A percentile compares a stretch with the other conserved stretches of the same genome.
phyloP scores from a whole-genome alignment of 805 yeast genomes.

The Ogataea minuta region DNA sequence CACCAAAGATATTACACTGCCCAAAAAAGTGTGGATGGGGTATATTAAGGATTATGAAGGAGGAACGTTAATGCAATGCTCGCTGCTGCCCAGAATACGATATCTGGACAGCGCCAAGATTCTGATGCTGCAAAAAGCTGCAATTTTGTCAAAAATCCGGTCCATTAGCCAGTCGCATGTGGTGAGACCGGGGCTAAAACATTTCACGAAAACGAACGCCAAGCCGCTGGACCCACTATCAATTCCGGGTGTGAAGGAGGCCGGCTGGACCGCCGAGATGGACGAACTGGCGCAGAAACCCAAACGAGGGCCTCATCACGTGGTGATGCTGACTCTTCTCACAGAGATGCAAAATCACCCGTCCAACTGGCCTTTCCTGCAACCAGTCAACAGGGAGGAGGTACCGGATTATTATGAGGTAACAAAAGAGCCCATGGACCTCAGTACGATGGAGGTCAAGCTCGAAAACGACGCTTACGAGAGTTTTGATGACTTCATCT shows the following conservation, averaged over 20 bases:
- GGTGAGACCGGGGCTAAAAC: conserved; percentile 76
- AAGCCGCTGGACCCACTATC: conserved; percentile 71
- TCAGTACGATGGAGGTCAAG: conserved; percentile 91
- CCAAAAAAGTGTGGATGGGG: conserved; percentile 92
- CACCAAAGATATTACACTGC: conserved; percentile 88
- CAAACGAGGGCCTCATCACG: conserved; percentile 90
- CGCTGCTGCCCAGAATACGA: conserved; percentile 85
- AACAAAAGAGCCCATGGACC: conserved; percentile 97
- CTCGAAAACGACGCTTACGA: conserved; percentile 90
- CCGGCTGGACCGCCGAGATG: conserved; percentile 99
- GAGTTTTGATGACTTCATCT: conserved; percentile 84
- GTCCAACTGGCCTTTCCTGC: conserved; percentile 96
- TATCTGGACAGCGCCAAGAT: conserved; percentile 89
- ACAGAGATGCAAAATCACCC: conserved; percentile 92
- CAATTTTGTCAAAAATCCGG: conserved; percentile 80
- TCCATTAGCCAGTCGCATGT: conserved; percentile 75
- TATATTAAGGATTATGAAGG: conserved; percentile 99
- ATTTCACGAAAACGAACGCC: conserved; percentile 51
- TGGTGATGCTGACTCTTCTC: conserved; percentile 83
- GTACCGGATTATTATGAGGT: conserved; percentile 96
- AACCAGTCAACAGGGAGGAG: conserved; percentile 89
- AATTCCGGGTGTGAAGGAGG: conserved; percentile 88
- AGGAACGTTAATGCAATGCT: conserved; percentile 96
- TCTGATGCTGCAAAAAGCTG: conserved; percentile 84
- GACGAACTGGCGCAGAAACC: conserved; percentile 95